Evolutionary conservation across 768 basidiomycete species (phyloP).

Genomic region (Tulasnella sp.): DNA sequence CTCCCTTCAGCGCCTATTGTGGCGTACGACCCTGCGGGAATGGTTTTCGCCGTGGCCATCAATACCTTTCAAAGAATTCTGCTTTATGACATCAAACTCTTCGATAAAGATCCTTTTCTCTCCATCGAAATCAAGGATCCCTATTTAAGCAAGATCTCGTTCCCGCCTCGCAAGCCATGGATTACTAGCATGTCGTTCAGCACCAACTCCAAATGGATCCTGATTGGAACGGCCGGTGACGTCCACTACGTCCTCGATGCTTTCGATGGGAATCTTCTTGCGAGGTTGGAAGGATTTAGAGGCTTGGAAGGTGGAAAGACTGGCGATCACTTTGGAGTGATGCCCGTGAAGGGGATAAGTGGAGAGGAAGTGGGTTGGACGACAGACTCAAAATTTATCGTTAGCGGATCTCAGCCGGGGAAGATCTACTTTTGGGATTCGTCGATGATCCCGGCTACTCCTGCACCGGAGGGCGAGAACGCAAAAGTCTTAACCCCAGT

Average conservation of each 20-base stretch:
- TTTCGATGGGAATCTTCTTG: constrained; percentile 74
- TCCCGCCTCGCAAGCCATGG: constrained; percentile 78
- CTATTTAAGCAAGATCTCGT: constrained; percentile 61
- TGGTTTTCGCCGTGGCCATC: constrained; percentile 81
- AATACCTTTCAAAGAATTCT: constrained; percentile 76
- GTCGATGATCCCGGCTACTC: constrained; percentile 28
- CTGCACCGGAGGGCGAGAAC: constrained; percentile 36
- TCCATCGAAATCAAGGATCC: constrained; percentile 77
- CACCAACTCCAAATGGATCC: constrained; percentile 77
- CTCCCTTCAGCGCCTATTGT: constrained; percentile 62
- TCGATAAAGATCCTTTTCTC: constrained; percentile 87
- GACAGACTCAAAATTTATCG: constrained; percentile 83
- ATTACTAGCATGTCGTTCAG: constrained; percentile 92
- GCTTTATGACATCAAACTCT: constrained; percentile 78
- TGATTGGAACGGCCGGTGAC: constrained; percentile 87
- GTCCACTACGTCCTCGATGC: constrained; percentile 92
- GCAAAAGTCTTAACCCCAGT: constrained; percentile 48
- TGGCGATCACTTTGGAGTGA: constrained; percentile 42
- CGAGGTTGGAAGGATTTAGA: constrained; percentile 74
- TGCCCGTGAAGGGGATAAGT: constrained; percentile 69
- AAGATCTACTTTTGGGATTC: constrained; percentile 84
- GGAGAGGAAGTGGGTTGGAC: constrained; percentile 95
- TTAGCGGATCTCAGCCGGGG: constrained; percentile 81
- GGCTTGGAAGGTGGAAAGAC: constrained; percentile 66
- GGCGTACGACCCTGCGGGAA: constrained; percentile 73